phyloP scores from a whole-genome alignment of 768 basidiomycete genomes.

The Serendipita vermifera region DNA sequence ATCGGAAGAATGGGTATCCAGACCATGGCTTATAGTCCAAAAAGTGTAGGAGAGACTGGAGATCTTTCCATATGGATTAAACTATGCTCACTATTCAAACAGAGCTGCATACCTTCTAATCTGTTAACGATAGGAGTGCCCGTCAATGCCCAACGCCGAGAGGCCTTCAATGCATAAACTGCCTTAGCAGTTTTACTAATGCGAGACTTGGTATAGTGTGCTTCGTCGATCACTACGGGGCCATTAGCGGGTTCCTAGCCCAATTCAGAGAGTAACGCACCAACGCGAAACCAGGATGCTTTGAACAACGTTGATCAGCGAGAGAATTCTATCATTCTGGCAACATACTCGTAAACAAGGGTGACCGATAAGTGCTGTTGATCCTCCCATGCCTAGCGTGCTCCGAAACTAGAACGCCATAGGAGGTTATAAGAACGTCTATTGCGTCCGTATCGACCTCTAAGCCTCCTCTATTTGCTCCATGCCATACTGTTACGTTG shows the following conservation, averaged over 20 bases:
- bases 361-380: conserved; percentile 28
- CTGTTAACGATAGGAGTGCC: conserved; percentile 29
- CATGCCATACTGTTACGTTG: conserved; percentile 71
- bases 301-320: background rate
- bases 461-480: conserved; percentile 67
- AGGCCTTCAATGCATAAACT: conserved; percentile 68
- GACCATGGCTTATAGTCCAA: conserved; percentile 71
- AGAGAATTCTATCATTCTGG: conserved; percentile 19
- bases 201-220: conserved; percentile 87
- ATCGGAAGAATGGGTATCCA: conserved; percentile 76
- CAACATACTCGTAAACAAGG: conserved; percentile 53
- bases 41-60: conserved; percentile 80
- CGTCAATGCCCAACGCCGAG: conserved; percentile 82
- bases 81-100: background rate
- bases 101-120: background rate
- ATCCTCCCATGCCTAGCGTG: conserved; percentile 56
- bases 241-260: too few species aligned
- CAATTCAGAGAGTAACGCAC: conserved; percentile 13
- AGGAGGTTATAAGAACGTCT: conserved; percentile 81
- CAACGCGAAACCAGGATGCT: background rate
- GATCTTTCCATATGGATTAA: conserved; percentile 58
- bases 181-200: conserved; percentile 79
- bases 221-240: conserved; percentile 87
- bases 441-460: conserved; percentile 44
- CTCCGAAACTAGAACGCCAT: conserved; percentile 84